Evolutionary conservation across 2,329 filamentous ascomycete species (phyloP).

Genomic region (Diaporthe citriasiana): DNA sequence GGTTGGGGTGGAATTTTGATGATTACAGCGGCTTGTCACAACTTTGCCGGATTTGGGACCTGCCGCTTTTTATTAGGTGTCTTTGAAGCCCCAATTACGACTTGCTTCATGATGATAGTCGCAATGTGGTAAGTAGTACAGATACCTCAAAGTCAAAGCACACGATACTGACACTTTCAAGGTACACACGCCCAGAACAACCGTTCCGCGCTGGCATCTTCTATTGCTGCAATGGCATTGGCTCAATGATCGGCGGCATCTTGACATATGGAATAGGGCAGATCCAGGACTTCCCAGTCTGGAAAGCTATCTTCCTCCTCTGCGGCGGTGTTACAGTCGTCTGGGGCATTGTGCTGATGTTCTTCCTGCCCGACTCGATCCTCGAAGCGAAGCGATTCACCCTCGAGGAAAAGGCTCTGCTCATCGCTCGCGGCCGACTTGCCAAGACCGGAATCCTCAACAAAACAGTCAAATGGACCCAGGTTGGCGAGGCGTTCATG

Average conservation of each 20-base stretch:
- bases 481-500: slow-evolving; percentile 61
- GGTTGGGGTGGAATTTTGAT: slow-evolving; percentile 57
- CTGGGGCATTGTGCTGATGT: slow-evolving; percentile 56
- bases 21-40: slow-evolving; percentile 56
- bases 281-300: slow-evolving; percentile 57
- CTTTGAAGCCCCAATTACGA: slow-evolving; percentile 63
- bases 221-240: slow-evolving; percentile 57
- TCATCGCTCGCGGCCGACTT: slow-evolving; percentile 55
- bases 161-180: slow-evolving; percentile 29
- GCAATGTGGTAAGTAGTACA: slow-evolving; percentile 56
- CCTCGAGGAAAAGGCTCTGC: slow-evolving; percentile 58
- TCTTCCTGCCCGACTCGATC: slow-evolving; percentile 60
- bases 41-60: slow-evolving; percentile 58
- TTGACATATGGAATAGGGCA: slow-evolving; percentile 57
- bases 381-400: slow-evolving; percentile 58
- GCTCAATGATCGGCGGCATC: slow-evolving; percentile 54
- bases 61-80: slow-evolving; percentile 62
- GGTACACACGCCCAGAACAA: slow-evolving; percentile 61
- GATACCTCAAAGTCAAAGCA: accelerated
- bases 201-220: slow-evolving; percentile 61
- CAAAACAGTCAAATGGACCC: slow-evolving; percentile 60
- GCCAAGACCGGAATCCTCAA: slow-evolving; percentile 62
- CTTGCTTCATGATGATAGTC: slow-evolving; percentile 65
- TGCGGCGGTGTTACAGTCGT: slow-evolving; percentile 59
- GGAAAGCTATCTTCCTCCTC: slow-evolving; percentile 60